Evolutionary conservation across 1,139 yeast genomes (phyloP), one percentile per base, ranked within the genome.

Genomic region (Scheffersomyces lignicola): DNA sequence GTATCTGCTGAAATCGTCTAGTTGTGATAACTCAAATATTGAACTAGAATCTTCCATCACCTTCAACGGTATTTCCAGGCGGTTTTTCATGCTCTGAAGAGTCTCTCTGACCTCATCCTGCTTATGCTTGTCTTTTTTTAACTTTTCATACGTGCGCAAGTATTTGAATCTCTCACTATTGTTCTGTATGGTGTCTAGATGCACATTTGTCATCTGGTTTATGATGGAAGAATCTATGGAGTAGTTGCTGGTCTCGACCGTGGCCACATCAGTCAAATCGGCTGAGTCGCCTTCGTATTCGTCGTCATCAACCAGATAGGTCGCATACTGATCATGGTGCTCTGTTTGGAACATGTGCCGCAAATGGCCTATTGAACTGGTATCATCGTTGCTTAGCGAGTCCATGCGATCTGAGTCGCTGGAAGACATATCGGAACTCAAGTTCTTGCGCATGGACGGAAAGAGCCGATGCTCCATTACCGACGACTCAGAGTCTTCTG

Each of bases 1-100:
- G 40, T 60, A 69, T 35, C 47, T 54, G 32, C 48, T 51, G 46
- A 60, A 69, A 43, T 69, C 76, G 38, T 65, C 68, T 25, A 69
- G 43, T 10, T 53, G 41, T 1, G 70, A 59, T n/a, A 69, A 47
- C 4, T 54, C 53, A 41, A 69, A 67, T 1, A 65, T 51, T 0
- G 73, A 65, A n/a, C 48, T 49, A 16, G 37, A 36, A 3, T 58
- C 43, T 7, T 41, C 31, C 34, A 60, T 26, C 0, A 49, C 33
- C 34, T 61, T 61, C 24, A 62, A 39, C 1, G 65, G 64, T 9
- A 62, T 59, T 23, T 56, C 63, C 12, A 46, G 32, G 12, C 42
- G 33, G 27, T 42, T 33, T 21, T 42, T 44, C 48, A 51, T 45
- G 24, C 41, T 44, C 2, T 41, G 32, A 7, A 45, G 31, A 5